Evolutionary conservation across 129 eudicot species (phyloP).

Genomic region (Flaveria bidentis): DNA sequence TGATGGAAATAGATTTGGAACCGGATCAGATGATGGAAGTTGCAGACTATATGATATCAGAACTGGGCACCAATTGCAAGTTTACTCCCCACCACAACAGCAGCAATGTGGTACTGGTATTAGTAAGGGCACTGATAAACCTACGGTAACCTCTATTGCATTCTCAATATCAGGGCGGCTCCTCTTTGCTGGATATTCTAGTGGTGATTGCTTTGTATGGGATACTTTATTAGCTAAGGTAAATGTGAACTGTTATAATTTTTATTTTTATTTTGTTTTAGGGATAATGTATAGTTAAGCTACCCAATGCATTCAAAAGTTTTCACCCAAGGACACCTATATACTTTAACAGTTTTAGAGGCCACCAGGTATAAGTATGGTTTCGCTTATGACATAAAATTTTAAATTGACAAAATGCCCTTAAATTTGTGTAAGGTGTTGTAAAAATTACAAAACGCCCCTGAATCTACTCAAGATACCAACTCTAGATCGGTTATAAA

Average conservation of each 20-base stretch:
- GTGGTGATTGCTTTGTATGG: constrained; percentile 93
- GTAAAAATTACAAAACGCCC: neutral
- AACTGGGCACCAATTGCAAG: constrained; percentile 95
- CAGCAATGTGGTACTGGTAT: constrained; percentile 21
- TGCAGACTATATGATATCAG: constrained; percentile 89
- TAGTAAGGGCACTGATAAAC: constrained; percentile 39
- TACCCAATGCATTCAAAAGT: neutral
- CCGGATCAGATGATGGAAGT: constrained; percentile 94
- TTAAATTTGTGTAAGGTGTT: too few relatives aligned
- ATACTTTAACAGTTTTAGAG: neutral
- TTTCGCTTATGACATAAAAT: neutral
- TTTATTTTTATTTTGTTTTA: neutral
- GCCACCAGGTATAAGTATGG: neutral
- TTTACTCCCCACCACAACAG: constrained; percentile 50
- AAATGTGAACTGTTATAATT: neutral
- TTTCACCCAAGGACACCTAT: neutral
- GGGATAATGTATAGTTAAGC: neutral
- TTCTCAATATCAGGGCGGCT: constrained; percentile 91
- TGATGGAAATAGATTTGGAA: constrained; percentile 94
- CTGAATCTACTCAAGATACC: neutral
- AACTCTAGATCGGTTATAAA: neutral
- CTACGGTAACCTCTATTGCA: constrained; percentile 71
- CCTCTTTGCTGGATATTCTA: constrained; percentile 83
- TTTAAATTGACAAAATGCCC: too few relatives aligned
- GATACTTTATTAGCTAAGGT: constrained; percentile 96